Evolutionary conservation across 257 asterid genomes (phyloP).

Genomic region (Solanum tacnaense): DNA sequence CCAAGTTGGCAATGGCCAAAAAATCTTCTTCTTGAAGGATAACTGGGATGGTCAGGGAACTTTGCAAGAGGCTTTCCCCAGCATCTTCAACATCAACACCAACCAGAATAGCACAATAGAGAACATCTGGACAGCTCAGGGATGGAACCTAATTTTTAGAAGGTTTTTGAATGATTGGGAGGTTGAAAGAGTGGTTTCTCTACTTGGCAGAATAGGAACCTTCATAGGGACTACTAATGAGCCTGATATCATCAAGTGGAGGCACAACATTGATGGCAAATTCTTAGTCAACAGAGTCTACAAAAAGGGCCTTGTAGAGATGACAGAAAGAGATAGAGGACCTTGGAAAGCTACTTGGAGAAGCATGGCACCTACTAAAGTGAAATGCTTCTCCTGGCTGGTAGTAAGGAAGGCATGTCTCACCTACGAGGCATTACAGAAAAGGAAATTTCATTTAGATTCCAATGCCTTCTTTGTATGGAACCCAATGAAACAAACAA

Average conservation of each 20-base stretch:
- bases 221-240: background rate
- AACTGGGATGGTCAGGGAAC: background rate
- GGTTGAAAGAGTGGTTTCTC: background rate
- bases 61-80: background rate
- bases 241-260: background rate
- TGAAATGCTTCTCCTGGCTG: no score
- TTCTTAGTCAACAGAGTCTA: background rate
- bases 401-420: no score
- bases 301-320: background rate
- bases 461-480: background rate
- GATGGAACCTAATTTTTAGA: background rate
- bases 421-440: background rate
- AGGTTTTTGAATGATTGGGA: background rate
- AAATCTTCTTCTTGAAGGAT: background rate
- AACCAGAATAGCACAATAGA: background rate
- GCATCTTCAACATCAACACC: background rate
- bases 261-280: background rate
- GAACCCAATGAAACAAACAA: background rate
- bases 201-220: background rate
- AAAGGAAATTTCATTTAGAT: background rate
- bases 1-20: background rate
- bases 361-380: background rate
- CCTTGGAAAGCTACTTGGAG: background rate
- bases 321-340: background rate
- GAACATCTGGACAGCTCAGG: background rate